Conservation (phyloP, 2,329 filamentous ascomycete genomes). For the Byssoonygena ceratinophila region DNA sequence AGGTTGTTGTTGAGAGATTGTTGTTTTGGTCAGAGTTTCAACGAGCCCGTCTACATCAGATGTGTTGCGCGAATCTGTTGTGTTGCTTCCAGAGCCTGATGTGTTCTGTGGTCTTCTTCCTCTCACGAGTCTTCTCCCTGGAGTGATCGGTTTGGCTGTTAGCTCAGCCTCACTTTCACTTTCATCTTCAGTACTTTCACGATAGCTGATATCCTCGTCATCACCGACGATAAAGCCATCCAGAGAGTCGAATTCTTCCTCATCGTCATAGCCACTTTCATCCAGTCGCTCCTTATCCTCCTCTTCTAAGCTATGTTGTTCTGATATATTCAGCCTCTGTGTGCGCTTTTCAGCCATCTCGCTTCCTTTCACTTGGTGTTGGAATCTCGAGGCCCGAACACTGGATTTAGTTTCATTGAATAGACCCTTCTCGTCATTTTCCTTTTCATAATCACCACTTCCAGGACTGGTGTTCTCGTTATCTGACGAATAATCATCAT, state of each 20-base stretch:
- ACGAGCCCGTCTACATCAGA: slow-evolving; percentile 1
- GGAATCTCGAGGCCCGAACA: background rate
- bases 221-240: slow-evolving; percentile 35
- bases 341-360: background rate
- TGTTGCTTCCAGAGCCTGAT: slow-evolving; percentile 17
- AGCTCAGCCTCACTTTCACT: slow-evolving; percentile 23
- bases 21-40: slow-evolving; percentile 8
- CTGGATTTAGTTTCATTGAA: slow-evolving; percentile 10
- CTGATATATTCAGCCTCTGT: background rate
- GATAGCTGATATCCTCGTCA: slow-evolving; percentile 30
- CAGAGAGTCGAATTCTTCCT: slow-evolving; percentile 29
- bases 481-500: slow-evolving; percentile 29
- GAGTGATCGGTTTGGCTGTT: slow-evolving; percentile 19
- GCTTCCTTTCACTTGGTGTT: background rate
- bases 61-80: slow-evolving; percentile 6
- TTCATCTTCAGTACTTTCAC: slow-evolving; percentile 24
- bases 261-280: slow-evolving; percentile 22
- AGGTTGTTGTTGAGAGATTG: background rate
- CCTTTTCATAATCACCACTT: slow-evolving; percentile 20
- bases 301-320: background rate
- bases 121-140: slow-evolving; percentile 27
- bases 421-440: slow-evolving; percentile 11
- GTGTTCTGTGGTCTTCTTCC: slow-evolving; percentile 25
- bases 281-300: slow-evolving; percentile 8
- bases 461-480: slow-evolving; percentile 19